Evolutionary conservation across 345 rosid genomes (phyloP).

Genomic region (Aquilaria sinensis): DNA sequence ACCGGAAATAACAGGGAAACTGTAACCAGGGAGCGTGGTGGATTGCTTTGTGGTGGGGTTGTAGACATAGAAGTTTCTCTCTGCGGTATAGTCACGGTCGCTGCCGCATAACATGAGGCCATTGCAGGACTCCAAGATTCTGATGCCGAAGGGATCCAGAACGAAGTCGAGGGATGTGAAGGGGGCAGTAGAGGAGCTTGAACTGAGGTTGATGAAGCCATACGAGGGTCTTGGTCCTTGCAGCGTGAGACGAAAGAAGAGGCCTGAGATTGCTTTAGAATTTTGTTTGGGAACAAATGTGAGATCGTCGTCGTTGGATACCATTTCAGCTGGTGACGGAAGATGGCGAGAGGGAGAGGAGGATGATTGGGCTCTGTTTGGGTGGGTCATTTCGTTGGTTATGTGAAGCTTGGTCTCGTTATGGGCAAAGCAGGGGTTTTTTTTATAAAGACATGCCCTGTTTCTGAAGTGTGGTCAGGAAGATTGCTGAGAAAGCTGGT

Average conservation of each 20-base stretch:
- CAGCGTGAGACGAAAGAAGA: no score
- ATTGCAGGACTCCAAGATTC: constrained; percentile 40
- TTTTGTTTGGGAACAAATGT: no score
- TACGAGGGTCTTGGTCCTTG: no score
- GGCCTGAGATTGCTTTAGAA: no score
- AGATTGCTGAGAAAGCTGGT: no score
- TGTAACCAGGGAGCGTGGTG: constrained; percentile 20
- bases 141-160: constrained; percentile 20
- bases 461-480: no score
- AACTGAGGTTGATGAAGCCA: constrained; percentile 9
- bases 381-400: not conserved
- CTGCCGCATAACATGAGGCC: constrained; percentile 40
- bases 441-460: no score
- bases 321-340: constrained; percentile 7
- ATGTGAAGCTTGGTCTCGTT: no score
- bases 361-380: not conserved
- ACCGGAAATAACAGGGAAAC: no score
- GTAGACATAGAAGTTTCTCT: constrained; percentile 23
- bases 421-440: no score
- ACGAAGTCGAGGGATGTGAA: constrained; percentile 16
- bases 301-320: constrained; percentile 19
- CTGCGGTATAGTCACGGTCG: not conserved
- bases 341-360: not conserved
- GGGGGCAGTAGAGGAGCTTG: constrained; percentile 9
- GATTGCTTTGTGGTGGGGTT: constrained; percentile 35